Conservation (phyloP, 2,329 filamentous ascomycete genomes). For the Fusarium chuoi region DNA sequence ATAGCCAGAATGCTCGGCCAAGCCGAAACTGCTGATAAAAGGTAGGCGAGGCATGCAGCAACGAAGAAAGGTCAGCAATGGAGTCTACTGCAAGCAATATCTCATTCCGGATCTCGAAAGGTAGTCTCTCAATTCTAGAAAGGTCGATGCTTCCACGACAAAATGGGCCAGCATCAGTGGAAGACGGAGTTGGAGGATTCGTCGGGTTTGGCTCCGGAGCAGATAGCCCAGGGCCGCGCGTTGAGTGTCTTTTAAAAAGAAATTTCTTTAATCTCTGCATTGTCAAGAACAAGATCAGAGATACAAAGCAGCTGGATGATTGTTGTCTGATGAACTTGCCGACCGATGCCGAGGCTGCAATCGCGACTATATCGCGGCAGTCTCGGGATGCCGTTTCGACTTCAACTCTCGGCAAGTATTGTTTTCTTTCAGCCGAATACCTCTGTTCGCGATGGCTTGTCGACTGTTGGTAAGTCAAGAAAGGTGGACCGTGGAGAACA, state of each 20-base stretch:
- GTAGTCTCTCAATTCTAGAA: not conserved
- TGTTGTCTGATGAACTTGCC: not conserved
- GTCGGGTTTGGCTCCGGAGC: no score
- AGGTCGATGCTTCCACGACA: no score
- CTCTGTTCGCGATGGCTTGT: not conserved
- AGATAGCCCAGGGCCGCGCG: no score
- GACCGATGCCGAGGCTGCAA: not conserved
- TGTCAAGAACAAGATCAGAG: not conserved
- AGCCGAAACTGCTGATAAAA: not conserved
- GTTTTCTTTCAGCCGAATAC: not conserved
- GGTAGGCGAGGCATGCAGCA: not conserved
- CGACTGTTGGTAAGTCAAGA: no score
- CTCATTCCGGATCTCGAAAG: not conserved
- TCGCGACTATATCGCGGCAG: not conserved
- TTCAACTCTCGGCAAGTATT: not conserved
- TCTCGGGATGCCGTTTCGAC: not conserved
- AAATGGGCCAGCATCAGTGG: no score
- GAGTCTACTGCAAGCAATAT: not conserved
- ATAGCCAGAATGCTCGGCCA: not conserved
- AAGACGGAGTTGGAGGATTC: no score
- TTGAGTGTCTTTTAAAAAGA: no score
- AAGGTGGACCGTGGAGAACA: no score
- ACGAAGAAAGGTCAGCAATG: accelerated
- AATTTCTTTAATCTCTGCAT: not conserved
- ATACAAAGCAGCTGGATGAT: not conserved